phyloP scores from a whole-genome alignment of 345 rosid species.

The Populus nigra region DNA sequence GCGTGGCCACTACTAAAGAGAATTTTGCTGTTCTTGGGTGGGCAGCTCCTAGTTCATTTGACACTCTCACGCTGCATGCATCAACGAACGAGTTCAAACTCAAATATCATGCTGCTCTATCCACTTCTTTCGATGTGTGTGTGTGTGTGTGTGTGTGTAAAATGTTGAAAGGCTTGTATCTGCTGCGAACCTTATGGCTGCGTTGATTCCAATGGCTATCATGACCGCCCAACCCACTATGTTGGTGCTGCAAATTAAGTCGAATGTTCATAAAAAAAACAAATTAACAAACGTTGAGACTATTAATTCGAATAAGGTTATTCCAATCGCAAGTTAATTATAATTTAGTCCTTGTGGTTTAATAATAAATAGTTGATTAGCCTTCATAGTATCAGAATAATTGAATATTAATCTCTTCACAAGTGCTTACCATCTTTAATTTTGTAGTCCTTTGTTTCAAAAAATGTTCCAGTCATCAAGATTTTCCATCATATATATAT shows the following conservation, averaged over 20 bases:
- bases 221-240: conserved; percentile 19
- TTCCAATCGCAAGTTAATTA: too few species aligned
- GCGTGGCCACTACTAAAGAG: conserved; percentile 7
- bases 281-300: too few species aligned
- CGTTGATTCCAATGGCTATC: conserved; percentile 20
- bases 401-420: too few species aligned
- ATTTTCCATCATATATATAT: not conserved
- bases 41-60: conserved; percentile 21
- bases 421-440: too few species aligned
- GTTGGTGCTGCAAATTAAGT: conserved; percentile 12
- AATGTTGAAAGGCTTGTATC: too few species aligned
- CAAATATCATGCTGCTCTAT: not conserved
- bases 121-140: too few species aligned
- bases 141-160: too few species aligned
- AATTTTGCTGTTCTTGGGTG: conserved; percentile 20
- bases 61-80: conserved; percentile 15
- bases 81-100: not conserved
- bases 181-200: conserved; percentile 23
- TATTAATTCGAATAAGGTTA: too few species aligned
- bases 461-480: not conserved
- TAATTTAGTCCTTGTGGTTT: too few species aligned
- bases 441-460: too few species aligned
- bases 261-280: not conserved
- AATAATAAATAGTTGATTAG: too few species aligned
- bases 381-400: too few species aligned